Evolutionary conservation across 2,329 filamentous ascomycete species (phyloP), one percentile per base, ranked within the genome.

Genomic region (Blastomyces percursus): DNA sequence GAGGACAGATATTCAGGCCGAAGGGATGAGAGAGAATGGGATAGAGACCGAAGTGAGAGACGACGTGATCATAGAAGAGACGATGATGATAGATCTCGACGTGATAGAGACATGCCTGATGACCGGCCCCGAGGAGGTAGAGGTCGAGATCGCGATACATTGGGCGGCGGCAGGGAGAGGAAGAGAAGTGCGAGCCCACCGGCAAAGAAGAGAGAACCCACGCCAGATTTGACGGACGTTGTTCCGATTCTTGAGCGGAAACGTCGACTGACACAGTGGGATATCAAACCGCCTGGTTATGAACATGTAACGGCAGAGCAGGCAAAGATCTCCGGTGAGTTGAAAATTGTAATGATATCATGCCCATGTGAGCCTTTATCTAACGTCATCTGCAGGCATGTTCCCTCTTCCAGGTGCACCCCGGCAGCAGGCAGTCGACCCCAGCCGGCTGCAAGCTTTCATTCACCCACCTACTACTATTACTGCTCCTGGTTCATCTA

Each of bases 301-400:
- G 95, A 99, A 73, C 96, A 94, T 75, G 93, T 99, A 67, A 96
- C 94, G 2, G 91, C 94, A 27, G 95, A 99, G 76, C 95, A 99
- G 76, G 95, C 94, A 59, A 99, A 99, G 80, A 83, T 99, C 54
- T 99, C 95, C 2, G 86, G 79, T 78, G 69, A 67, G 75, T 67
- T 54, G 32, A 52, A 63, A 35, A 8, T 56, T 14, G 50, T 56
- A 56, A 48, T 42, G 21, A 48, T 63, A 58, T 62, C 46, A 38
- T 52, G 27, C 54, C 21, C 54, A n/a, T 21, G 0, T 35, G 40
- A n/a, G 27, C 27, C n/a, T 40, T 56, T 51, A 60, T 35, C 24
- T 40, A 59, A 44, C 35, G n/a, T 44, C 61, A 21, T 16, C 21
- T 58, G 52, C 44, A 68, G 88, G 93, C 79, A 96, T 99, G 94